Evolutionary conservation across 2,329 filamentous ascomycete species (phyloP).

Genomic region (Alternaria sp.): DNA sequence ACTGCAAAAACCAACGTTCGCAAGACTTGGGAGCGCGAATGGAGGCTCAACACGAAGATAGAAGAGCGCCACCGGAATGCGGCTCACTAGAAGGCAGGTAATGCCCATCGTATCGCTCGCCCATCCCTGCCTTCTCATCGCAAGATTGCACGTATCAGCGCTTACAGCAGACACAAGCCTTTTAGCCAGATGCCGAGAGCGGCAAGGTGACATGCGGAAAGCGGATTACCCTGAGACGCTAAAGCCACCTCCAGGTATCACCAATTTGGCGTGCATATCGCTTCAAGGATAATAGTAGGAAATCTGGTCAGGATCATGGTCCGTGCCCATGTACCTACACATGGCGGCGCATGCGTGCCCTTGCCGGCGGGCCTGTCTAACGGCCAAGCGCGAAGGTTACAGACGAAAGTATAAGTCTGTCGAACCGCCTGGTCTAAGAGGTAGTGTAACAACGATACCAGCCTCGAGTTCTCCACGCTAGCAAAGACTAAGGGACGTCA

Average conservation of each 20-base stretch:
- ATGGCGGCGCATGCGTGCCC: conserved; percentile 36
- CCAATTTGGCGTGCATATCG: conserved; percentile 40
- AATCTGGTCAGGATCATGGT: conserved; percentile 25
- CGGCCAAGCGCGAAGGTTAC: conserved; percentile 29
- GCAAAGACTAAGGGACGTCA: background rate
- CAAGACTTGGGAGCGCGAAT: conserved; percentile 31
- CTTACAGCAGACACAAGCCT: conserved; percentile 35
- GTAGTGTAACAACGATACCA: conserved; percentile 21
- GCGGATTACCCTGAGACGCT: conserved; percentile 31
- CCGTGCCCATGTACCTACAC: conserved; percentile 37
- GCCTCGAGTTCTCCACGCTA: conserved; percentile 20
- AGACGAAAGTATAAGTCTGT: conserved; percentile 38
- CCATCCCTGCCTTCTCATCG: conserved; percentile 27
- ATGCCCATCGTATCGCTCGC: conserved; percentile 25
- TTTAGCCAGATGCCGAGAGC: conserved; percentile 26
- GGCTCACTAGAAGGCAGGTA: conserved; percentile 33
- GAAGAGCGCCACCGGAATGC: conserved; percentile 31
- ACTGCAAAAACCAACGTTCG: conserved; percentile 18
- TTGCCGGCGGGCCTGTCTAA: conserved; percentile 37
- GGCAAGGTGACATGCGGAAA: conserved; percentile 32
- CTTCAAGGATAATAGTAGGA: conserved; percentile 28
- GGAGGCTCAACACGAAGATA: conserved; percentile 37
- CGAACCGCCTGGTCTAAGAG: conserved; percentile 24
- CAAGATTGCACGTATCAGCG: conserved; percentile 37
- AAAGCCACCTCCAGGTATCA: conserved; percentile 38